phyloP scores from a whole-genome alignment of 164 flowering plant genomes.

The Stephania yunnanensis region DNA sequence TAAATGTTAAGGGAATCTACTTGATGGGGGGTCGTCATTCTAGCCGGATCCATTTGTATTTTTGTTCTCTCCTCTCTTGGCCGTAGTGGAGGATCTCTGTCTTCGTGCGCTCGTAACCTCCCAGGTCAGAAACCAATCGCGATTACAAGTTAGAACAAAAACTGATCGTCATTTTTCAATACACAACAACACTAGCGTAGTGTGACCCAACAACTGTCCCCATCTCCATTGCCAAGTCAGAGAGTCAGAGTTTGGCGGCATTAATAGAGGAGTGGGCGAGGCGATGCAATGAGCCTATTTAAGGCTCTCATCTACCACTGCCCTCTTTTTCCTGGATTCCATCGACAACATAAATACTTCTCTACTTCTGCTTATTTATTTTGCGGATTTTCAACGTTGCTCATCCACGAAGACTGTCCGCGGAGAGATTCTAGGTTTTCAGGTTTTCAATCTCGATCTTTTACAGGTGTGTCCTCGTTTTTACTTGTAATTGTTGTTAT shows the following conservation, averaged over 20 bases:
- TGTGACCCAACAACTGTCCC: not conserved
- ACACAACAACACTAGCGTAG: not conserved
- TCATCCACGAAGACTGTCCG: not conserved
- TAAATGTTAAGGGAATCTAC: too few relatives aligned
- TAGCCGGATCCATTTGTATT: too few relatives aligned
- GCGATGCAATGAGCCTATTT: not conserved
- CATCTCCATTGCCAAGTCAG: not conserved
- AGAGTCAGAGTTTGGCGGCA: not conserved
- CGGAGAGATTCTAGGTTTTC: not conserved
- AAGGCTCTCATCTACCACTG: not conserved
- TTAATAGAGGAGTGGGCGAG: not conserved
- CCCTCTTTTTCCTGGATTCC: not conserved
- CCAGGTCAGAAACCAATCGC: too few relatives aligned
- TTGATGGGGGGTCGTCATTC: too few relatives aligned
- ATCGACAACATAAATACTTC: not conserved
- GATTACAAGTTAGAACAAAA: too few relatives aligned
- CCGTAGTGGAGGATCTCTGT: too few relatives aligned
- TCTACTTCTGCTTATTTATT: not conserved
- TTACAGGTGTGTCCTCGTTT: not conserved
- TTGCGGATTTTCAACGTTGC: not conserved
- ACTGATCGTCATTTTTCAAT: not conserved
- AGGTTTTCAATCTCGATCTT: not conserved
- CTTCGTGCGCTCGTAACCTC: too few relatives aligned
- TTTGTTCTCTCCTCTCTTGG: too few relatives aligned
- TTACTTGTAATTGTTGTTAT: not conserved